Evolutionary conservation across 2,329 filamentous ascomycete genomes (phyloP).

Genomic region (Pezicula neosporulosa): DNA sequence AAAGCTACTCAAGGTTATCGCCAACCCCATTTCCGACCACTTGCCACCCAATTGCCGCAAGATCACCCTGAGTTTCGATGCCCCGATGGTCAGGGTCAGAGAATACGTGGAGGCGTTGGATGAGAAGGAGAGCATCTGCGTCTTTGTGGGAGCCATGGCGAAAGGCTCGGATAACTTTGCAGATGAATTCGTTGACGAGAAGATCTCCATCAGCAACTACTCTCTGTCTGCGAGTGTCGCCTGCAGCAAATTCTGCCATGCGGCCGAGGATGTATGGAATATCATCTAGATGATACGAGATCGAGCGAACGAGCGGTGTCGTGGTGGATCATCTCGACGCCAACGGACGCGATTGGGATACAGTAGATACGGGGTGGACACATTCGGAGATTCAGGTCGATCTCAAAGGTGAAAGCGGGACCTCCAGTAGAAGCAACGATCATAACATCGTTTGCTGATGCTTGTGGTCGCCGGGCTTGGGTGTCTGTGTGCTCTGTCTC

Average conservation of each 20-base stretch:
- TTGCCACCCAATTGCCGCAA: conserved; percentile 96
- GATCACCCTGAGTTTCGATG: conserved; percentile 93
- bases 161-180: conserved; percentile 96
- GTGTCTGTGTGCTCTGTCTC: conserved; percentile 66
- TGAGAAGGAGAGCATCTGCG: conserved; percentile 88
- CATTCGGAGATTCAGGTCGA: conserved; percentile 21
- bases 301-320: neutral
- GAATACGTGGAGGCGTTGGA: conserved; percentile 82
- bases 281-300: conserved; percentile 62
- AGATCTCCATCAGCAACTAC: conserved; percentile 98
- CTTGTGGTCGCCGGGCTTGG: conserved; percentile 49
- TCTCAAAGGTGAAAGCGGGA: conserved; percentile 32
- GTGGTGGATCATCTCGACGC: neutral
- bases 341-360: neutral
- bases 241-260: conserved; percentile 99
- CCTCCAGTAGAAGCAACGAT: conserved; percentile 51
- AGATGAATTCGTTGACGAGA: conserved; percentile 90
- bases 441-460: conserved; percentile 64
- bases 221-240: conserved; percentile 96
- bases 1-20: conserved; percentile 95
- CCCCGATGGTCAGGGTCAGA: conserved; percentile 78
- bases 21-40: conserved; percentile 96
- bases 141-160: conserved; percentile 98
- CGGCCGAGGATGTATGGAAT: conserved; percentile 93
- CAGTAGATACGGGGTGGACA: conserved; percentile 8